phyloP scores from a whole-genome alignment of 306 rosid species.

The Betula pendula region DNA sequence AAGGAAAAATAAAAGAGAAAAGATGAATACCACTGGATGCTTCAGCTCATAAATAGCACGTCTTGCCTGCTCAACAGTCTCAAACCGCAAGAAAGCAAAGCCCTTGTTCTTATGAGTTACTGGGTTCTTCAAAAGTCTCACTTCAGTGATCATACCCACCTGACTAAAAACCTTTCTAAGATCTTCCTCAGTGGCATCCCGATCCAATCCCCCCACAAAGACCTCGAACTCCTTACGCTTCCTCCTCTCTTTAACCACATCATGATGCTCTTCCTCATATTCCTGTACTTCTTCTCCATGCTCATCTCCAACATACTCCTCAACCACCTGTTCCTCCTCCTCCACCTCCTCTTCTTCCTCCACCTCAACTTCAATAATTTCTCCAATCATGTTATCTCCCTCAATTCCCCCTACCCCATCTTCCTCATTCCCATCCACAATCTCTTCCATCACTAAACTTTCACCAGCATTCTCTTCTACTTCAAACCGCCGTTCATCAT shows the following conservation, averaged over 20 bases:
- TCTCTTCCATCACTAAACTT: not conserved
- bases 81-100: constrained; percentile 15
- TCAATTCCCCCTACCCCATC: not conserved
- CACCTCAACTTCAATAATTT: not conserved
- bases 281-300: not conserved
- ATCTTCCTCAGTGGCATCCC: constrained; percentile 11
- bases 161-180: constrained; percentile 11
- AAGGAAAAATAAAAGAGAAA: not conserved
- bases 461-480: not conserved
- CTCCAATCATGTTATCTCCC: not conserved
- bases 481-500: not conserved
- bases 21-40: constrained; percentile 4
- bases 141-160: constrained; percentile 6
- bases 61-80: constrained; percentile 11
- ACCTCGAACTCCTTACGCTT: constrained; percentile 8
- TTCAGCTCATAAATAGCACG: constrained; percentile 7
- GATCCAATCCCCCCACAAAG: constrained; percentile 10
- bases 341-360: not conserved
- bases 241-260: constrained; percentile 15
- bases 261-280: constrained; percentile 8
- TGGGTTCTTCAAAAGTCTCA: constrained; percentile 11
- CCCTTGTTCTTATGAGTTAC: constrained; percentile 12
- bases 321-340: constrained; percentile 1
- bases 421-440: not conserved
- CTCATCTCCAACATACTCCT: constrained; percentile 2